Evolutionary conservation across 768 basidiomycete species (phyloP), one percentile per base, ranked within the genome.

Genomic region (Amyloporia xantha): DNA sequence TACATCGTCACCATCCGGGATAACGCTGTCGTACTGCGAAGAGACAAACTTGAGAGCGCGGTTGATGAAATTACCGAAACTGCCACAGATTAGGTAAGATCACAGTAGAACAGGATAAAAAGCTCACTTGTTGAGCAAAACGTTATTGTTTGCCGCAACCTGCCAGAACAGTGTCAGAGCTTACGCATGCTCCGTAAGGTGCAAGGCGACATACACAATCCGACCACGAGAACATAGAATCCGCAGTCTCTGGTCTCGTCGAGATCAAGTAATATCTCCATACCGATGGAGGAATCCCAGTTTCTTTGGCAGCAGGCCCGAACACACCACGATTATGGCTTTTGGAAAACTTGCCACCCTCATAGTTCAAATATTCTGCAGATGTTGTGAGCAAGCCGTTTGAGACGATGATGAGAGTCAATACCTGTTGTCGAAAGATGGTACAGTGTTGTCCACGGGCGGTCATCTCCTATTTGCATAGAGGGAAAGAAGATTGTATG

Each of bases 321-420:
- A 99, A 99, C 2, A 99, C 95, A 37, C 95, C 96, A 47, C 95
- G 86, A 56, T 93, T 92, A 55, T 89, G 82, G 61, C 91, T 93
- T 71, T 99, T 99, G 36, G 93, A 96, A 75, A 99, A 99, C 64
- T 99, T 99, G 33, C 94, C 94, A 23, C 92, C 91, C 64, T 99
- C 96, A 66, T 98, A 98, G 61, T 98, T 97, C 57, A 98, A 73
- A 64, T 94, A 97, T 66, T 99, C 95, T 95, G 48, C 7, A 26
- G 33, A 33, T 15, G 30, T 7, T 33, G 7, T 7, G 30, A 15
- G 9, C 30, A 33, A 33, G 30, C 15, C 30, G 7, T 7, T 15
- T 33, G 30, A 33, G 7, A 33, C 30, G 30, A 7, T 7, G 30
- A 33, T 15, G 30, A 33, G 9, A 15, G 30, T 7, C 15, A 77